These are phyloP conservation scores for Sporothrix pallida DNA, from an alignment of 2,329 filamentous ascomycete species.

Conservation along the genomic window DNA sequence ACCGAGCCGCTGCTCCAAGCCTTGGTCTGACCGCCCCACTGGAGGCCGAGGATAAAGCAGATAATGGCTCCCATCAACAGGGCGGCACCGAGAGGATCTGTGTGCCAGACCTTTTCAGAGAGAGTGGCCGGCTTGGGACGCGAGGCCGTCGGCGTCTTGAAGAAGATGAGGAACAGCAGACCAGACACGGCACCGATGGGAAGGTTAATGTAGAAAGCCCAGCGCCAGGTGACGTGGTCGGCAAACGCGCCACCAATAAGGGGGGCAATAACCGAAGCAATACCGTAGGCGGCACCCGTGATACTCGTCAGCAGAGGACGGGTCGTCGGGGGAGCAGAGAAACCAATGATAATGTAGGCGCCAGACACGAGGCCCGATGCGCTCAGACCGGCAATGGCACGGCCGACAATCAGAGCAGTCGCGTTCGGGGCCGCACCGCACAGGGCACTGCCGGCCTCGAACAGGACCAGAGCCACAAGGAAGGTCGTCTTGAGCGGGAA, in stretches of 20 bases:
- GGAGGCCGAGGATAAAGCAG: conserved; percentile 50
- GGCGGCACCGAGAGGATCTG: conserved; percentile 50
- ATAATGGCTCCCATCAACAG: conserved; percentile 50
- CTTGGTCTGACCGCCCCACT: conserved; percentile 51
- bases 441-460: conserved; percentile 45
- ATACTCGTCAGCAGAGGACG: conserved; percentile 43
- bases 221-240: conserved; percentile 42
- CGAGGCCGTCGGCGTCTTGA: conserved; percentile 45
- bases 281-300: conserved; percentile 36
- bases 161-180: conserved; percentile 44
- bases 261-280: conserved; percentile 44
- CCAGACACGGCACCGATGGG: conserved; percentile 43
- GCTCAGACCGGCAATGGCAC: conserved; percentile 53
- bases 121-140: conserved; percentile 43
- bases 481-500: conserved; percentile 48
- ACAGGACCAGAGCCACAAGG: conserved; percentile 36
- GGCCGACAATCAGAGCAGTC: conserved; percentile 55
- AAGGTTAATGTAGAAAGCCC: conserved; percentile 45
- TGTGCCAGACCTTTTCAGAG: conserved; percentile 50
- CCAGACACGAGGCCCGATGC: conserved; percentile 52
- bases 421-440: conserved; percentile 54
- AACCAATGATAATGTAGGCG: conserved; percentile 51
- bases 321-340: conserved; percentile 39
- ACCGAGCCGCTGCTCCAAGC: conserved; percentile 47
- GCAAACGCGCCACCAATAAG: conserved; percentile 43